Base-by-base conservation (phyloP, 163 green algal genomes). In the Scenedesmus sp. region DNA sequence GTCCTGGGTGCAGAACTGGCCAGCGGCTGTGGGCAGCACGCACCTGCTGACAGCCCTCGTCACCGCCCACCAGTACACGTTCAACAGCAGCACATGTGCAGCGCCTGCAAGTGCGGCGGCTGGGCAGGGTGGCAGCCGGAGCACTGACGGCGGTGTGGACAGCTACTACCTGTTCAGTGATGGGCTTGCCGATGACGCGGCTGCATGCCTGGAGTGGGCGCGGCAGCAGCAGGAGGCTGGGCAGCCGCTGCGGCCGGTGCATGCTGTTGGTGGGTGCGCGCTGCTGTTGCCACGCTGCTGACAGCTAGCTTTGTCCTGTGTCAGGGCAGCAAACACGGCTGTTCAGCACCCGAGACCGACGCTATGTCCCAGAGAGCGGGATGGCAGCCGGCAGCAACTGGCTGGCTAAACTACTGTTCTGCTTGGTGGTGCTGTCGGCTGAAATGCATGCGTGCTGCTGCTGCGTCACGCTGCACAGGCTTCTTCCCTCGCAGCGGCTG, bases 161-260 rank as follows among this genome's bases (percentile, higher is more conserved):
- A 93, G 92, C 83, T 93, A 85, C 83, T 96, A 96, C 89, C 73
- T 97, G 18, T 94, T 97, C 70, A 95, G 91, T 42, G 95, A 97
- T 87, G 95, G 95, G 35, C 70, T 91, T 79, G 86, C 86, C 86
- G 86, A 85, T 86, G 86, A 85, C 65, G 86, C 72, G 61, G 86
- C 86, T 53, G 88, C 86, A 24, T 95, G 95, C 49, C 24, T 97
- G 61, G 93, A 94, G 42, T 94, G 93, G 65, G 42, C 96, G 51
- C 73, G 90, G 44, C 35, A 51, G 2, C 83, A 90, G 30, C 46
- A 92, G 35, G 44, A 49, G 7, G 53, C 86, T 44, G 91, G 92
- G 6, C 76, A 91, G 37, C 76, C 65, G 2, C 13, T 95, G 84
- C 93, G 92, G 30, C 76, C 94, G 44, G 95, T 97, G 37, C 95